These are phyloP conservation scores for Ricinus communis DNA, from an alignment of 345 rosid species.

Conservation along the genomic window DNA sequence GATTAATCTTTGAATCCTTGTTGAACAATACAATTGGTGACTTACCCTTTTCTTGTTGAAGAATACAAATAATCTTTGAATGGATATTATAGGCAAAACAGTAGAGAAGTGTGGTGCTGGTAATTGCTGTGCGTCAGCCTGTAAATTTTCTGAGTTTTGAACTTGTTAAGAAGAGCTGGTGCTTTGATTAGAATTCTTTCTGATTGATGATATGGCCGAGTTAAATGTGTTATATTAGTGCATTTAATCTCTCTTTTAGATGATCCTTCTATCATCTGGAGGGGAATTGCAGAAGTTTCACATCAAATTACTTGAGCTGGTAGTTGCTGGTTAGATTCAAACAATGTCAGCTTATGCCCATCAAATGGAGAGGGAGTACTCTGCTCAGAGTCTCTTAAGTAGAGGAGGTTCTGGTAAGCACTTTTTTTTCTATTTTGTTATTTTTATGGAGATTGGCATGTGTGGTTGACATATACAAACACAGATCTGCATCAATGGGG, in stretches of 20 bases:
- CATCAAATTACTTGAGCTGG: slow-evolving; percentile 18
- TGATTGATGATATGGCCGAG: background rate
- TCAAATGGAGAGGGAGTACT: slow-evolving; percentile 73
- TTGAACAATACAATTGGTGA: background rate
- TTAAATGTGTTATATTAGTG: background rate
- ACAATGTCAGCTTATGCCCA: slow-evolving; percentile 70
- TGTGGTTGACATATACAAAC: background rate
- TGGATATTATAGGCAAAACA: slow-evolving; percentile 12
- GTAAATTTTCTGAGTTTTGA: slow-evolving; percentile 1
- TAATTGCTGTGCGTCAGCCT: slow-evolving; percentile 16
- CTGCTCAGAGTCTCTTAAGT: slow-evolving; percentile 56
- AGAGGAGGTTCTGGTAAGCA: slow-evolving; percentile 67
- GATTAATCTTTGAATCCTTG: background rate
- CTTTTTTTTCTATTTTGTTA: background rate
- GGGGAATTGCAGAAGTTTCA: slow-evolving; percentile 18
- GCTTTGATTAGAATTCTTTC: background rate
- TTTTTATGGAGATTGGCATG: background rate
- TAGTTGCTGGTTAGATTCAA: slow-evolving; percentile 28
- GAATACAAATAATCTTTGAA: no score
- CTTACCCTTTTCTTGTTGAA: background rate
- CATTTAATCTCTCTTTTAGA: slow-evolving; percentile 11
- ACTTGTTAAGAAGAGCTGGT: slow-evolving; percentile 5
- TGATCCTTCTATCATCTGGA: slow-evolving; percentile 26
- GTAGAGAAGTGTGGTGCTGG: slow-evolving; percentile 17
- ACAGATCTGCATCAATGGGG: background rate